Base-by-base conservation (phyloP, 2,329 filamentous ascomycete genomes). In the Penicillium psychrosexuale region DNA sequence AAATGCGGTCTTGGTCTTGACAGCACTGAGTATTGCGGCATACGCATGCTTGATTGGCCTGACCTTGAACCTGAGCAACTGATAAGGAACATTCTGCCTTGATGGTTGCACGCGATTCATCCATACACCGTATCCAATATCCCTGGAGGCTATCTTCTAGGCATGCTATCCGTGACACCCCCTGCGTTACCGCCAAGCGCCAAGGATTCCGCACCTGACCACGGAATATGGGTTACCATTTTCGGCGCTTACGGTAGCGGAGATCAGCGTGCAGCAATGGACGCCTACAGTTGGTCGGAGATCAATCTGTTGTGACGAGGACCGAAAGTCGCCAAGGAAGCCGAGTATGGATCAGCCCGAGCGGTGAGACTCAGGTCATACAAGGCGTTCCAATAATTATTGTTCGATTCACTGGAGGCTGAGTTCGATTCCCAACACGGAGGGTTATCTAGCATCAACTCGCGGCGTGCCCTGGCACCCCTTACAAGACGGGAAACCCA, bases 1-100 rank as follows among this genome's bases (percentile, higher is more conserved):
- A 31, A 87, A 87, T 69, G 83, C 85, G 8, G 84, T 87, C 3
- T 76, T 85, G 42, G 78, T 84, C 28, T 69, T 87, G 69, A 86
- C 84, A 13, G 81, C 79, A 24, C 68, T 87, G 67, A 86, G 82
- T 65, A 71, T 87, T 15, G 83, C 81, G 12, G 84, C 84, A 27
- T 87, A 87, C 66, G 74, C 80, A 27, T 82, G 77, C 55, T 72
- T 87, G 63, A 75, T 87, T 58, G 81, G 80, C 30, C 73, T 87
- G 65, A 86, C 82, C 4, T 61, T 86, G 64, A 77, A 76, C 58
- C 70, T 85, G 52, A 56, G 62, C 33, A 59, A 59, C 19, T 71
- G 66, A 62, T 56, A 42, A 42, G 30, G n/a, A 45, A 13, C 37
- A 46, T 52, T 37, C 30, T 42, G 37, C n/a, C 24, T 31, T 24